phyloP scores from a whole-genome alignment of 2,329 filamentous ascomycete genomes.

The Arthrinium puccinioides region DNA sequence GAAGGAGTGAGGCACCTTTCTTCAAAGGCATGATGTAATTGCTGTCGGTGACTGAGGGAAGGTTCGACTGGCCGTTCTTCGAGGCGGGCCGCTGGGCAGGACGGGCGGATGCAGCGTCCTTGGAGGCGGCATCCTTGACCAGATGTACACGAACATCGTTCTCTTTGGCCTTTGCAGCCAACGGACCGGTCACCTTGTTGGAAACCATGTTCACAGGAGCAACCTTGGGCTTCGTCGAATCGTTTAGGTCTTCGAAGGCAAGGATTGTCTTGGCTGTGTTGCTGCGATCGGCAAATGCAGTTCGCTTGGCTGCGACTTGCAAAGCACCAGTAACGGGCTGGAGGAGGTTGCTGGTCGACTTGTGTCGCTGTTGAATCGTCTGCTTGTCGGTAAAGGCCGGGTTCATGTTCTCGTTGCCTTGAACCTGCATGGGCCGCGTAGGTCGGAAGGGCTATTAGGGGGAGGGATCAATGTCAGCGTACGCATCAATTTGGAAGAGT shows the following conservation, averaged over 20 bases:
- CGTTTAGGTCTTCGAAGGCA: conserved; percentile 17
- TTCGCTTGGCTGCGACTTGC: conserved; percentile 64
- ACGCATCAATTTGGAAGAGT: too few species aligned
- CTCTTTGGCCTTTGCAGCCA: conserved; percentile 30
- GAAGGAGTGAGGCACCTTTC: conserved; percentile 1
- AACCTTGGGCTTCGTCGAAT: conserved; percentile 21
- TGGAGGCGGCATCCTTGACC: conserved; percentile 18
- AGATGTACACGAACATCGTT: conserved; percentile 23
- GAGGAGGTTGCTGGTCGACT: conserved; percentile 63
- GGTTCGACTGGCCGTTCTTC: conserved; percentile 12
- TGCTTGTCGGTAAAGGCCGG: conserved; percentile 37
- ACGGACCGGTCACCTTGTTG: conserved; percentile 5
- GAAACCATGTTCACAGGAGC: conserved; percentile 13
- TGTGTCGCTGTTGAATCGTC: conserved; percentile 70
- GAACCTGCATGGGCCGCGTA: conserved; percentile 48
- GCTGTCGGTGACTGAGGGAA: conserved; percentile 13
- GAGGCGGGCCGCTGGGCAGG: conserved; percentile 25
- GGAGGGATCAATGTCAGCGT: too few species aligned
- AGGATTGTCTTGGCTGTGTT: conserved; percentile 40
- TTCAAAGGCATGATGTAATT: conserved; percentile 1
- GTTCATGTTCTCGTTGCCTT: conserved; percentile 63
- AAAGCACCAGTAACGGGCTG: conserved; percentile 42
- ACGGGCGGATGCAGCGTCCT: conserved; percentile 27
- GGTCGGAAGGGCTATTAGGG: conserved; percentile 60
- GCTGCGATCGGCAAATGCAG: conserved; percentile 76